These are phyloP conservation scores for Chionographis japonica DNA, from an alignment of 106 monocot species.

Conservation along the genomic window DNA sequence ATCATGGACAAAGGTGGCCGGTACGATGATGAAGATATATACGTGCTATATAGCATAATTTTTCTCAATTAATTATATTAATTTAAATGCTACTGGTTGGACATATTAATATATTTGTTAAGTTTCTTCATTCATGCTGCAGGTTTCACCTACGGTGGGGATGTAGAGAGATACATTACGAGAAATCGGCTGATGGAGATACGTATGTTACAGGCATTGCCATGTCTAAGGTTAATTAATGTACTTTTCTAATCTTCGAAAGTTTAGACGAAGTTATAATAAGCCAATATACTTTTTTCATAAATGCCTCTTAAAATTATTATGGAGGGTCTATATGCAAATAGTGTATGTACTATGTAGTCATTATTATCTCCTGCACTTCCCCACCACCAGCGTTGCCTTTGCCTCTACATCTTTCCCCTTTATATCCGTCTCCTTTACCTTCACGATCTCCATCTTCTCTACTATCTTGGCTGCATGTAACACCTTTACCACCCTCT, in stretches of 20 bases:
- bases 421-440: too few species aligned
- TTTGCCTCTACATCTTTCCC: too few species aligned
- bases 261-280: background rate
- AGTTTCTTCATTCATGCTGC: slow-evolving; percentile 10
- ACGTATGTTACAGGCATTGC: slow-evolving; percentile 77
- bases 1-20: slow-evolving; percentile 87
- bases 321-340: too few species aligned
- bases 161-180: slow-evolving; percentile 82
- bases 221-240: slow-evolving; percentile 68
- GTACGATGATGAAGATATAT: slow-evolving; percentile 22
- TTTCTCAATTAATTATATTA: background rate
- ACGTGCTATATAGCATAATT: background rate
- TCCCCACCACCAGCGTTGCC: too few species aligned
- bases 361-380: too few species aligned
- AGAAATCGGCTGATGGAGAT: slow-evolving; percentile 51
- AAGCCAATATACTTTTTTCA: too few species aligned
- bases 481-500: too few species aligned
- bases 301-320: too few species aligned
- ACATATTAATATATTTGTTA: too few species aligned
- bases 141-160: slow-evolving; percentile 98
- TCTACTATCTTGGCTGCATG: too few species aligned
- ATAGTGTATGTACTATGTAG: too few species aligned
- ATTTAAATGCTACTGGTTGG: background rate
- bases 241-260: background rate
- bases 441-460: too few species aligned